Evolutionary conservation across 208 protist species (phyloP).

Genomic region (Leishmania tropica): DNA sequence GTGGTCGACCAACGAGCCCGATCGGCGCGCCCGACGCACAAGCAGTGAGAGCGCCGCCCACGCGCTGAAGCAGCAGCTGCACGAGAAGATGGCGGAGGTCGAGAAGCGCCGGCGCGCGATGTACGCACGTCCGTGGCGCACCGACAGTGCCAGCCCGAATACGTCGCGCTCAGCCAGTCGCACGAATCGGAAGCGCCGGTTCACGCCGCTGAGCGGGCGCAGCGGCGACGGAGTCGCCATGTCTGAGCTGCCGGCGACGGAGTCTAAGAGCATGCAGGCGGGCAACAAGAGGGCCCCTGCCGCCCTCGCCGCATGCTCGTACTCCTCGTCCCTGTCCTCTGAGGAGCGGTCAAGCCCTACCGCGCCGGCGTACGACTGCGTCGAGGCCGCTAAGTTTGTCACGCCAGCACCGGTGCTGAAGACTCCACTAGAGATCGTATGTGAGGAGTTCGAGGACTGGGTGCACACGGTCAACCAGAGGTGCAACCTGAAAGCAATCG

Average conservation of each 20-base stretch:
- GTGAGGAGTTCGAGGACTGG: conserved; percentile 38
- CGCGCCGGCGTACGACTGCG: background rate
- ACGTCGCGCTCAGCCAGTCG: conserved; percentile 1
- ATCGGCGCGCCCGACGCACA: conserved; percentile 23
- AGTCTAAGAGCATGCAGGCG: background rate
- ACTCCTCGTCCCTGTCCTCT: background rate
- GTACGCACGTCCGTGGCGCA: conserved; percentile 35
- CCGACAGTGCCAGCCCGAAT: conserved; percentile 12
- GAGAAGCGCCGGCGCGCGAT: conserved; percentile 18
- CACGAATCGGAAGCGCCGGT: background rate
- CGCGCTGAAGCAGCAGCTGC: conserved; percentile 7
- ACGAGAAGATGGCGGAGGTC: background rate
- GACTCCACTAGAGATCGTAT: conserved; percentile 24
- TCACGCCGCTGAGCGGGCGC: background rate
- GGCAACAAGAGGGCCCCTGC: background rate
- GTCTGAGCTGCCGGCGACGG: background rate
- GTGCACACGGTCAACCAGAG: conserved; percentile 31
- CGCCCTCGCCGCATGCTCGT: background rate
- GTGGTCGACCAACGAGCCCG: conserved; percentile 21
- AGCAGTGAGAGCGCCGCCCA: conserved; percentile 29
- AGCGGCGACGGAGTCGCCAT: background rate
- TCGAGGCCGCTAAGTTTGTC: conserved; percentile 16
- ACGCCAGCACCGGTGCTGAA: conserved; percentile 20
- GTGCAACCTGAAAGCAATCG: conserved; percentile 33
- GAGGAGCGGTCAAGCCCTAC: background rate